These are phyloP conservation scores for Myxozyma monticola DNA, from an alignment of 805 yeast genomes.

Conservation along the genomic window DNA sequence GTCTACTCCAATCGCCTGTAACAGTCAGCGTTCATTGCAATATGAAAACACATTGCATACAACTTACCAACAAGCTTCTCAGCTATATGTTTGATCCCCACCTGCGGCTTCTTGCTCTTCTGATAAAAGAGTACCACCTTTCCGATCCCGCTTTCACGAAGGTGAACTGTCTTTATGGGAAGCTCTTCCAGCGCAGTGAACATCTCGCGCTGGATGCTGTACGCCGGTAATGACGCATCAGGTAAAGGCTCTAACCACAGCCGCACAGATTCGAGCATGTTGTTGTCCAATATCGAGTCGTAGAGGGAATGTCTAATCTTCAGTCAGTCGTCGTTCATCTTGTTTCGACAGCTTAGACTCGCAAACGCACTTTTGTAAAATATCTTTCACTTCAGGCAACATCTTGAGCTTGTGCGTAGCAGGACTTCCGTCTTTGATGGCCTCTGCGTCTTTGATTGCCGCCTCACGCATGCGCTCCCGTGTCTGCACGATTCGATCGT, in stretches of 20 bases:
- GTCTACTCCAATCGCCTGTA: slow-evolving; percentile 95
- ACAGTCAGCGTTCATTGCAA: not conserved
- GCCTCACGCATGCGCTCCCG: slow-evolving; percentile 85
- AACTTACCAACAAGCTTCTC: slow-evolving; percentile 65
- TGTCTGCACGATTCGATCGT: slow-evolving; percentile 77
- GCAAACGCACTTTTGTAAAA: slow-evolving; percentile 54
- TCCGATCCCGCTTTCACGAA: slow-evolving; percentile 92
- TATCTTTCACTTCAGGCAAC: slow-evolving; percentile 73
- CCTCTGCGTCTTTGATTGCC: slow-evolving; percentile 54
- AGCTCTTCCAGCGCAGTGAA: slow-evolving; percentile 70
- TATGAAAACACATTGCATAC: not conserved
- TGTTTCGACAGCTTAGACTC: not conserved
- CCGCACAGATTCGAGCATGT: slow-evolving; percentile 86
- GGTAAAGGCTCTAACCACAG: slow-evolving; percentile 98
- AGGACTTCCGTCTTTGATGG: slow-evolving; percentile 60
- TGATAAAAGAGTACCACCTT: slow-evolving; percentile 92
- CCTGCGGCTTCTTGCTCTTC: slow-evolving; percentile 84
- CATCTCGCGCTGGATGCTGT: slow-evolving; percentile 87
- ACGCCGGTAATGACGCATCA: slow-evolving; percentile 96
- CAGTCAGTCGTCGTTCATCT: not conserved
- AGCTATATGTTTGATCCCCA: slow-evolving; percentile 79
- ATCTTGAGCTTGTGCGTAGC: slow-evolving; percentile 77
- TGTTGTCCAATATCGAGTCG: slow-evolving; percentile 91
- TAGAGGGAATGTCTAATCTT: slow-evolving; percentile 62
- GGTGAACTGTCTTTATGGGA: slow-evolving; percentile 93